phyloP scores from a whole-genome alignment of 2,329 filamentous ascomycete species.

The Sordariomycetes sp. region DNA sequence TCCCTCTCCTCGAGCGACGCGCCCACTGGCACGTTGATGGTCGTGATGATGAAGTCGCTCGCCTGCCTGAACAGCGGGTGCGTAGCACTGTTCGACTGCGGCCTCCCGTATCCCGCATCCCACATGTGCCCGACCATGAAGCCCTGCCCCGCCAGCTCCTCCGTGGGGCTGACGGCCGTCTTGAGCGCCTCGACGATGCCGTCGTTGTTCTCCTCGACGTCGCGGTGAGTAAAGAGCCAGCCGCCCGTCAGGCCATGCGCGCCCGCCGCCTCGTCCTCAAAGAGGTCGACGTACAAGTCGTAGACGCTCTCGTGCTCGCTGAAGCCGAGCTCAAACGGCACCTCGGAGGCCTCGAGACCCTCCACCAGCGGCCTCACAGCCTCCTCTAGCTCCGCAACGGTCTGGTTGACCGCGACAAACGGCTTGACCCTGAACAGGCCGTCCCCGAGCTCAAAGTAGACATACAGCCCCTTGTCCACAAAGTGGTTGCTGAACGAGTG shows the following conservation, averaged over 20 bases:
- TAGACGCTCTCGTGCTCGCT: slow-evolving; percentile 19
- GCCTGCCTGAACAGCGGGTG: slow-evolving; percentile 23
- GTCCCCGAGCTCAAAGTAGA: slow-evolving; percentile 27
- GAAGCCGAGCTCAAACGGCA: slow-evolving; percentile 14
- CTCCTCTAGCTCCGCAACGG: slow-evolving; percentile 16
- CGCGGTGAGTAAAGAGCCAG: slow-evolving; percentile 21
- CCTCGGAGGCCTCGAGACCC: slow-evolving; percentile 14
- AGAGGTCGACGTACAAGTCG: slow-evolving; percentile 22
- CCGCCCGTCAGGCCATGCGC: slow-evolving; percentile 20
- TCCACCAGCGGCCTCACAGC: slow-evolving; percentile 20
- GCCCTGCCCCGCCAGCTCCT: slow-evolving; percentile 13
- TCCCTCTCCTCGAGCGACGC: slow-evolving; percentile 27
- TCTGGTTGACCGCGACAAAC: slow-evolving; percentile 21
- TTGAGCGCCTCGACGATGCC: slow-evolving; percentile 20
- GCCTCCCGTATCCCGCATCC: slow-evolving; percentile 19
- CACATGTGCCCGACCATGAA: slow-evolving; percentile 24
- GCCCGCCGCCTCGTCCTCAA: slow-evolving; percentile 20
- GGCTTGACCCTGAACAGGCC: slow-evolving; percentile 24
- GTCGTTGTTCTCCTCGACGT: slow-evolving; percentile 19
- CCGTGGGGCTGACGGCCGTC: slow-evolving; percentile 14
- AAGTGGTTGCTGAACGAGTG: slow-evolving; percentile 26
- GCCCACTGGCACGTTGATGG: slow-evolving; percentile 17
- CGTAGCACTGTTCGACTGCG: slow-evolving; percentile 22
- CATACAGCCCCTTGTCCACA: slow-evolving; percentile 25
- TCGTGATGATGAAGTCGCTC: slow-evolving; percentile 20